Base-by-base conservation (phyloP, 148 eudicot species). In the Dysphania ambrosioides region DNA sequence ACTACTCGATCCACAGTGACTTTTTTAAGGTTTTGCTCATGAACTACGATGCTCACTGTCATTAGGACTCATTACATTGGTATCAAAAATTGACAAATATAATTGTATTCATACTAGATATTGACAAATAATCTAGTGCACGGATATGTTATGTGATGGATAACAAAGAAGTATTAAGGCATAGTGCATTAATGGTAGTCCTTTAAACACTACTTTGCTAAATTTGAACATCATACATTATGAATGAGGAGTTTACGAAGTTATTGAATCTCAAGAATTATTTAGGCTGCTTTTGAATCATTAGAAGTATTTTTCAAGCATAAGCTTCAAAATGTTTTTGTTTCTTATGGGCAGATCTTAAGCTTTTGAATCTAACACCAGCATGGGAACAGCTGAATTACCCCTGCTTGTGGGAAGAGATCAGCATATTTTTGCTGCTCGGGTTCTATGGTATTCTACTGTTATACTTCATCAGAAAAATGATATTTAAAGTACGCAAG, bases 341-440 rank as follows among this genome's bases (percentile, higher is more conserved):
- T 74, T 24, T 65, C 65, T 21, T 27, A 24, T 75, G 76, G 76
- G 66, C 88, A 93, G 92, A 79, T 78, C 47, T 76, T 30, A 66
- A 77, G 76, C 65, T 77, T 66, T 72, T 73, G 70, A 72, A 81
- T 61, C 72, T 61, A 71, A 73, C 70, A n/a, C n/a, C n/a, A 68
- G 68, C 72, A 76, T 84, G 87, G 93, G 83, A 71, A 27, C 80
- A 84, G 77, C 73, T 79, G 68, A 73, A 70, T 27, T 88, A 89
- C 9, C 87, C 83, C 9, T 94, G 97, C 86, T 19, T 86, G 31
- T 84, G 83, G 88, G 93, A 90, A 73, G 80, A 83, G 42, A 86
- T 92, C 78, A 86, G 88, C 81, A 70, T 84, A 40, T 23, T 82
- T 70, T 72, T 91, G 60, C 88, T 84, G 58, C 80, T 86, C 32